A percentile compares a stretch with the other conserved stretches of the same genome.
phyloP scores from a whole-genome alignment of 257 asterid genomes.

The Primulina eburnea region DNA sequence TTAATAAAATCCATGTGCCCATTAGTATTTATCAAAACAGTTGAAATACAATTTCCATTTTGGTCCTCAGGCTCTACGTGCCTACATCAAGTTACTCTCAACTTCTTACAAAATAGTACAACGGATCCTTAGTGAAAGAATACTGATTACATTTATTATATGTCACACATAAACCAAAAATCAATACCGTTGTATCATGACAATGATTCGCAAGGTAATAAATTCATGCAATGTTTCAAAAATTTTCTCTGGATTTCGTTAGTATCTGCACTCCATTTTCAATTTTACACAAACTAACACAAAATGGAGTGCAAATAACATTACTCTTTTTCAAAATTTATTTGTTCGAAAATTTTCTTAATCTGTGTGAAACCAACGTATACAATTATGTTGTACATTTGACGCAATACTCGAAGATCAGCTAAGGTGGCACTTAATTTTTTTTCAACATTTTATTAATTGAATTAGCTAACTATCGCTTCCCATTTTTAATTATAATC shows the following conservation, averaged over 20 bases:
- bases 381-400: too few relatives aligned
- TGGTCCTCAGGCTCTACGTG: background rate
- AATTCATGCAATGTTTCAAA: background rate
- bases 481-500: background rate
- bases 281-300: too few relatives aligned
- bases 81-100: background rate
- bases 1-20: conserved; percentile 26
- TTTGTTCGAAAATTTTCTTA: too few relatives aligned
- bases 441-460: background rate
- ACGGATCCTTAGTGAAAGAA: background rate
- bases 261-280: too few relatives aligned
- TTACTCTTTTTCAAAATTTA: too few relatives aligned
- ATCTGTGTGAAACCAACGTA: too few relatives aligned
- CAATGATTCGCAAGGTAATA: background rate
- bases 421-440: too few relatives aligned
- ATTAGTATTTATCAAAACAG: background rate
- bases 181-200: background rate
- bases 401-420: too few relatives aligned
- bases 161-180: background rate
- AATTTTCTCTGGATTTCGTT: too few relatives aligned
- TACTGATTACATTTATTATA: background rate
- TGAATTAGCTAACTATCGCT: background rate
- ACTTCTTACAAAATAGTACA: background rate
- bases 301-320: too few relatives aligned
- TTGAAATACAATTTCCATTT: background rate